Conservation (phyloP, 164 flowering plant genomes). For the Vitis vinifera region ASM3070453v1 NC_081808.1:18862501-18863000, state of each 20-base stretch:
- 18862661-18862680: slow-evolving; percentile 7
- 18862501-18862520: no score
- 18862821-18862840: neutral
- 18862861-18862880: no score
- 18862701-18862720: slow-evolving; percentile 13
- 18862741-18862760: neutral
- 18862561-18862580: neutral
- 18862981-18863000: no score
- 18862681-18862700: slow-evolving; percentile 2
- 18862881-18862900: no score
- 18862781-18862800: neutral
- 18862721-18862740: neutral
- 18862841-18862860: neutral
- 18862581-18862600: slow-evolving; percentile 2
- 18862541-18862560: neutral
- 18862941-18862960: no score
- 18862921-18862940: no score
- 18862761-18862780: neutral
- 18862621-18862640: slow-evolving; percentile 5
- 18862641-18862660: slow-evolving; percentile 15
- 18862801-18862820: slow-evolving; percentile 10
- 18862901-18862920: no score
- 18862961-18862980: no score
- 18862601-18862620: neutral
- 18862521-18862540: neutral